Evolutionary conservation across 805 yeast species (phyloP), one percentile per base, ranked within the genome.

Genomic region (Kodamaea neixiangensis): DNA sequence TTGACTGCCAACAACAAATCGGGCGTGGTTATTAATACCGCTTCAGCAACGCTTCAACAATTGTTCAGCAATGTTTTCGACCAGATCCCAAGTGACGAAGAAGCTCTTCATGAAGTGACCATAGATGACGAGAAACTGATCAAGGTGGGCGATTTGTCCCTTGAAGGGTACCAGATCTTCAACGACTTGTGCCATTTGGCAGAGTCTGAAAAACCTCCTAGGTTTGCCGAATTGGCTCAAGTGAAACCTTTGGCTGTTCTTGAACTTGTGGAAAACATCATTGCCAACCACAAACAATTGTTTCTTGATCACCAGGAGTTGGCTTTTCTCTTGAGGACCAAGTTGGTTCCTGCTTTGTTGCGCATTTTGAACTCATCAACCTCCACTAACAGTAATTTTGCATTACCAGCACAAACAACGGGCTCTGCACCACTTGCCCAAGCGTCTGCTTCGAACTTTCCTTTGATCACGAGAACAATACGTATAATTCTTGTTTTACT

Each of bases 31-130:
- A 77, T 82, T 11, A 92, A 91, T 60, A 89, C 98, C 0, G 97
- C 98, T 0, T 84, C 89, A 46, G 99, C 98, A 1, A 90, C 98
- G 2, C 77, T 91, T 43, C 96, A 91, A 55, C 98, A 94, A 64
- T 69, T 94, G 40, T 78, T 91, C 42, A 82, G 87, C 34, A 81
- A 87, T 25, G 79, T 91, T 0, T 93, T 87, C 65, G 98, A 93
- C n/a, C 45, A 37, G 31, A 33, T 44, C 31, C 50, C 77, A 82
- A 61, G 77, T 82, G 44, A 56, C 63, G 14, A 72, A 3, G 81
- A 78, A 40, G 41, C 31, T 3, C 46, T 47, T 11, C 14, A 41
- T 11, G 45, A 33, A 6, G 38, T 34, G n/a, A 21, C 31, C n/a
- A 62, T 77, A 3, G 86, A 81, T 50, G 78, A 80, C 15, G 75